Evolutionary conservation across 2,329 filamentous ascomycete species (phyloP).

Genomic region (Claviceps sp.): DNA sequence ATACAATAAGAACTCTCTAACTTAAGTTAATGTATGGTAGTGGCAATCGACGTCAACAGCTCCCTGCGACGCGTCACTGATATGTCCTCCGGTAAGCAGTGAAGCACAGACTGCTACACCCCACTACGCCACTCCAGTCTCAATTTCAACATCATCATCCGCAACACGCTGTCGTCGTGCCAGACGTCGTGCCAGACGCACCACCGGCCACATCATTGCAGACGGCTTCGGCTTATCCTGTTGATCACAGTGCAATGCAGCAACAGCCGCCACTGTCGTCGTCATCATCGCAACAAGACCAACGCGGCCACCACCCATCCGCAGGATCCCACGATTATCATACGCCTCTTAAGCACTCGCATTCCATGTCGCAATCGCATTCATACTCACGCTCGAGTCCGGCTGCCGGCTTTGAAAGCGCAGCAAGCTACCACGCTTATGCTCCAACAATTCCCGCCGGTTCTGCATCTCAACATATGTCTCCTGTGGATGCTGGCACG

Average conservation of each 20-base stretch:
- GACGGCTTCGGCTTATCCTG: conserved; percentile 32
- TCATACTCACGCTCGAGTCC: conserved; percentile 79
- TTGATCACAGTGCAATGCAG: conserved; percentile 30
- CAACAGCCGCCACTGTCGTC: conserved; percentile 18
- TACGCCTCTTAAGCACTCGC: conserved; percentile 51
- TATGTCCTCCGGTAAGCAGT: conserved; percentile 23
- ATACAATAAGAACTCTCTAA: too few relatives aligned
- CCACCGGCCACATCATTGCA: conserved; percentile 25
- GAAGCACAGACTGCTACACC: conserved; percentile 36
- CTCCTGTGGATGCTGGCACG: conserved; percentile 37
- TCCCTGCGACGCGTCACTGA: conserved; percentile 21
- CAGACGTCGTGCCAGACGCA: conserved; percentile 32
- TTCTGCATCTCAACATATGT: conserved; percentile 50
- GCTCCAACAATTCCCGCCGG: conserved; percentile 52
- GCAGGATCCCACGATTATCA: conserved; percentile 42
- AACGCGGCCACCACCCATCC: conserved; percentile 16
- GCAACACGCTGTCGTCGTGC: conserved; percentile 26
- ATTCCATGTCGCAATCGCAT: conserved; percentile 57
- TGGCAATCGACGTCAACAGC: conserved; percentile 15
- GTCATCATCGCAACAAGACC: conserved; percentile 22
- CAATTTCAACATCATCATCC: conserved; percentile 9
- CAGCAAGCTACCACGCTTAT: conserved; percentile 42
- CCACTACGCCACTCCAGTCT: conserved; percentile 17
- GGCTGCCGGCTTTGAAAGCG: conserved; percentile 42
- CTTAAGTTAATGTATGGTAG: too few relatives aligned